Percentiles rank a stretch among this genome's conserved stretches.
phyloP scores from a whole-genome alignment of 2,329 filamentous ascomycete species.

The Epicoccum sorghinum region DNA sequence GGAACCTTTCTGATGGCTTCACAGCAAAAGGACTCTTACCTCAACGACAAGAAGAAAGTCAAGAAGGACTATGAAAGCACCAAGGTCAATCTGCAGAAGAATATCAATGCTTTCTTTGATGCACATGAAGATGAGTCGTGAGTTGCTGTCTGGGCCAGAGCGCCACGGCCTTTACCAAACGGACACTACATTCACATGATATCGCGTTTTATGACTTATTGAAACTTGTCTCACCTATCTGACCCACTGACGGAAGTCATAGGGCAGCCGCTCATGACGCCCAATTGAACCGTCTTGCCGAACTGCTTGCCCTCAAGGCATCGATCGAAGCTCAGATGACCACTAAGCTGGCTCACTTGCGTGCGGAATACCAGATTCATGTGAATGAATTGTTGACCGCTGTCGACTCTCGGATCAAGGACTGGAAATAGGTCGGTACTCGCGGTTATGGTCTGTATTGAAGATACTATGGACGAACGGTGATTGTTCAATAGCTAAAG shows the following conservation, averaged over 20 bases:
- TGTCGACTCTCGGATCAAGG: constrained; percentile 25
- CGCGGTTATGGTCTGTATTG: no score
- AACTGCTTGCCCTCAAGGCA: constrained; percentile 31
- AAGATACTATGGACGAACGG: no score
- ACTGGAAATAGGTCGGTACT: constrained; percentile 23
- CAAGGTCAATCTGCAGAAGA: constrained; percentile 15
- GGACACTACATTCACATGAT: no score
- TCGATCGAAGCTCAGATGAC: constrained; percentile 35
- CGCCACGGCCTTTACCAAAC: no score
- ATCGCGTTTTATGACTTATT: no score
- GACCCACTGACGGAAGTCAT: not conserved
- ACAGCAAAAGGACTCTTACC: constrained; percentile 39
- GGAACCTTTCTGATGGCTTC: not conserved
- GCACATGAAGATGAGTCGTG: constrained; percentile 36
- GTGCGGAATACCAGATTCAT: constrained; percentile 26
- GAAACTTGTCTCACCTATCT: no score
- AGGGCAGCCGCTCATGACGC: constrained; percentile 31
- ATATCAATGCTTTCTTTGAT: constrained; percentile 33
- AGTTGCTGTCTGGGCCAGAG: constrained; percentile 12
- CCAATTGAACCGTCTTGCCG: constrained; percentile 31
- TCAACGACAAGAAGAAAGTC: constrained; percentile 25
- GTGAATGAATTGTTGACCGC: constrained; percentile 32
- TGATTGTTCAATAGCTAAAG: no score
- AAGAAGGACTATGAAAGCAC: constrained; percentile 25
- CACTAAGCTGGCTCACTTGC: constrained; percentile 22